Percentiles rank a stretch among this genome's conserved stretches.
phyloP scores from a whole-genome alignment of 441 rosid genomes.

The Kokia cookei region DNA sequence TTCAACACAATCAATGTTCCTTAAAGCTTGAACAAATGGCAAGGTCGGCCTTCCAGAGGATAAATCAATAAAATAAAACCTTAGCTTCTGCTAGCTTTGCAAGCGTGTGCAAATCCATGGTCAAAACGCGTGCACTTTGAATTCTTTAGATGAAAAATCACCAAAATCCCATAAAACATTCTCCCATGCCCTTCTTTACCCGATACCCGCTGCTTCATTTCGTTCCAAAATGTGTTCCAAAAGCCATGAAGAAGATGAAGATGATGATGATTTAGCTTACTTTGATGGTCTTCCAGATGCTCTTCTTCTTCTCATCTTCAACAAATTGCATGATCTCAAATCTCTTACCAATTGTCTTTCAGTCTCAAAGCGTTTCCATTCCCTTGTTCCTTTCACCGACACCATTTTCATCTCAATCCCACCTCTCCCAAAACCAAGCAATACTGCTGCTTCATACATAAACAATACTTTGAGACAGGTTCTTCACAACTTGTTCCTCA shows the following conservation, averaged over 20 bases:
- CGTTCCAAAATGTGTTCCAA: not conserved
- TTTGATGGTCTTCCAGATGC: slow-evolving; percentile 37
- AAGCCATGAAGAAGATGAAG: not conserved
- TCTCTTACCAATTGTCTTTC: slow-evolving; percentile 24
- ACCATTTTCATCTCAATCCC: slow-evolving; percentile 26
- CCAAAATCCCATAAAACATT: not conserved
- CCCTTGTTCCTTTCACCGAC: slow-evolving; percentile 22
- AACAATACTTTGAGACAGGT: slow-evolving; percentile 7
- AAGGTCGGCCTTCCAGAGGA: not conserved
- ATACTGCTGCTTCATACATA: not conserved
- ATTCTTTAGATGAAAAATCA: not conserved
- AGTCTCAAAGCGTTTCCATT: slow-evolving; percentile 32
- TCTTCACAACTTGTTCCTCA: slow-evolving; percentile 10
- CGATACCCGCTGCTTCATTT: not conserved
- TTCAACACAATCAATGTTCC: not conserved
- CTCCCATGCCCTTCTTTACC: not conserved
- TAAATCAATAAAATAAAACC: not conserved
- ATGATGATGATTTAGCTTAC: not conserved
- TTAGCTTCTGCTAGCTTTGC: not conserved
- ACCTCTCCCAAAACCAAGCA: not conserved
- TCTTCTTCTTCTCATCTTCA: slow-evolving; percentile 32
- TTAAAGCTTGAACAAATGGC: not conserved
- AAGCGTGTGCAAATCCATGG: not conserved
- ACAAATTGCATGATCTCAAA: slow-evolving; percentile 25
- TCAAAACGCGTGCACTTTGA: not conserved